phyloP scores from a whole-genome alignment of 257 asterid genomes.

The Petrea volubilis region DNA sequence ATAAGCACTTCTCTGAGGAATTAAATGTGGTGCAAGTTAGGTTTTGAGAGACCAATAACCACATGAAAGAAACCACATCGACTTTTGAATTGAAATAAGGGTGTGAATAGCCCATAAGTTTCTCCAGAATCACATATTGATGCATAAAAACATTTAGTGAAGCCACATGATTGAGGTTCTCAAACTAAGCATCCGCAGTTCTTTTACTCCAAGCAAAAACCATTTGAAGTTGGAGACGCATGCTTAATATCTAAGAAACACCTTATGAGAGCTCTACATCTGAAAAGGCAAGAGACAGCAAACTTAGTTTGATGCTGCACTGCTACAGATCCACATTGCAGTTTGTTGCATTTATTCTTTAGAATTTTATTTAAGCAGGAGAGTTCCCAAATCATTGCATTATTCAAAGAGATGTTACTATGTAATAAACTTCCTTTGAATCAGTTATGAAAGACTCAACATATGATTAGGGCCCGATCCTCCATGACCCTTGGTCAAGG shows the following conservation, averaged over 20 bases:
- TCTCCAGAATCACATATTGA: no score
- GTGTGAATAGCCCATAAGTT: not conserved
- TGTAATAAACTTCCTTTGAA: not conserved
- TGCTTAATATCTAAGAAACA: not conserved
- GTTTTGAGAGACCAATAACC: not conserved
- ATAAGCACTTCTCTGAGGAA: not conserved
- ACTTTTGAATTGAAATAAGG: not conserved
- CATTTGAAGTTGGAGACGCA: not conserved
- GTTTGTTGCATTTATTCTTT: not conserved
- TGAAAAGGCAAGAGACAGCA: not conserved
- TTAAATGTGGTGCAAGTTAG: not conserved
- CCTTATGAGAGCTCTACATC: not conserved
- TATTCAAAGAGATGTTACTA: not conserved
- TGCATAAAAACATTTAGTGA: not conserved
- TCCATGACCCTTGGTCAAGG: not conserved
- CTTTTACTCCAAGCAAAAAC: not conserved
- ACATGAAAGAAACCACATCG: not conserved
- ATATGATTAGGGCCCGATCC: not conserved
- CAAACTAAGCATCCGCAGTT: not conserved
- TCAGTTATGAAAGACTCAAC: not conserved
- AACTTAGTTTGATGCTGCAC: not conserved
- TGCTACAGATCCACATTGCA: not conserved
- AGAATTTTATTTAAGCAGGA: not conserved
- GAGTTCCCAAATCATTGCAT: not conserved
- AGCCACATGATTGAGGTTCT: not conserved